Evolutionary conservation across 2,329 filamentous ascomycete genomes (phyloP).

Genomic region (Trichoderma sp.): DNA sequence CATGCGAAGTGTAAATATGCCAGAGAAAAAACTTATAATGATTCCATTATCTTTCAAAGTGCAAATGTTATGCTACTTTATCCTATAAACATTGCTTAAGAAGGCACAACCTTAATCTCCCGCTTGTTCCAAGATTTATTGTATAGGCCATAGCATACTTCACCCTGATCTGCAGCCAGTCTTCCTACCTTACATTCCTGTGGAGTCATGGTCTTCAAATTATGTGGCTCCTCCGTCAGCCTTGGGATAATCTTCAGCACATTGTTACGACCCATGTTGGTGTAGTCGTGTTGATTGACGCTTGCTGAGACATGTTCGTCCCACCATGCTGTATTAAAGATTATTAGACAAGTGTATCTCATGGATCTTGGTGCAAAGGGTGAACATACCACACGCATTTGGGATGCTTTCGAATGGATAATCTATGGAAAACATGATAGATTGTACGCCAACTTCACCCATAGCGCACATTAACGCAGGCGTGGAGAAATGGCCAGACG

Average conservation of each 20-base stretch:
- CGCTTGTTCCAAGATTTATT: constrained; percentile 20
- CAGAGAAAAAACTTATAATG: neutral
- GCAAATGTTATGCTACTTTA: neutral
- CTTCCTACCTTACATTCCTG: constrained; percentile 10
- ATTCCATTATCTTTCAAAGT: neutral
- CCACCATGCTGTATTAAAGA: neutral
- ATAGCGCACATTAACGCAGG: constrained; percentile 52
- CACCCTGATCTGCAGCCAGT: neutral
- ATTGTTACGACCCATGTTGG: constrained; percentile 14
- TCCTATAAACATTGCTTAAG: neutral
- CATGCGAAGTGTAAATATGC: neutral
- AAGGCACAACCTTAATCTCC: neutral
- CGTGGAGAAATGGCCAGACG: constrained; percentile 57
- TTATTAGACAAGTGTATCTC: neutral
- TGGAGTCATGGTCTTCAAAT: constrained; percentile 3
- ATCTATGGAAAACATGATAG: constrained; percentile 54
- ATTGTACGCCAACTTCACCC: constrained; percentile 50
- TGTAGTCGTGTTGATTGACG: constrained; percentile 15
- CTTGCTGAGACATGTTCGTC: constrained; percentile 14
- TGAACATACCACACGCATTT: constrained; percentile 11
- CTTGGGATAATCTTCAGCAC: neutral
- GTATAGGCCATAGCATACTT: constrained; percentile 14
- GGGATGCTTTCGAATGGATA: constrained; percentile 48
- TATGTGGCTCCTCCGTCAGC: neutral
- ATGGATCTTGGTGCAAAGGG: no score